Evolutionary conservation across 805 yeast genomes (phyloP), one percentile per base, ranked within the genome.

Genomic region (Zygosaccharomyces kombuchaensis): DNA sequence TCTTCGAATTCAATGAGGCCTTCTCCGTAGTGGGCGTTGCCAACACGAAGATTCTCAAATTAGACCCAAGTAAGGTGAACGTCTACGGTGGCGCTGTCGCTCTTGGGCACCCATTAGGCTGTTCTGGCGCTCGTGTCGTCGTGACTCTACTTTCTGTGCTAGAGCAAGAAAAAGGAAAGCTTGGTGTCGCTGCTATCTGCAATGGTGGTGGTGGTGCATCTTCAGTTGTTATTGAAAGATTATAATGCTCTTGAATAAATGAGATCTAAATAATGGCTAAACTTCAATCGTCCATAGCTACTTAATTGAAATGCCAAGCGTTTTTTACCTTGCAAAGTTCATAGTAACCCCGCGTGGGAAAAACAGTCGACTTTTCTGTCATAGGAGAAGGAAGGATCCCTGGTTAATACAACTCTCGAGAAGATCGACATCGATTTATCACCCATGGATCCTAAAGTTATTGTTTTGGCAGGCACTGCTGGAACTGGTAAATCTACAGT

Each of bases 131-230:
- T 38, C 80, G 97, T 76, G 78, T 93, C 60, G 80, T 93, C 47
- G 90, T 87, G 55, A 93, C 99, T 23, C 77, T 93, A 68, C 60
- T 81, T 48, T 78, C 88, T 40, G 89, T 90, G 13, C 78, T 93
- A 63, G 55, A 69, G 31, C 96, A 91, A 73, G 98, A 93, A 75
- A 70, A 70, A 45, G 95, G 91, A 58, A 87, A 84, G 72, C 68
- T 82, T 57, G 99, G 99, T 67, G 88, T 81, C 56, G 97, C 96
- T 60, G 96, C 88, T 67, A 84, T 93, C 65, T 93, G 99, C 78
- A 93, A 93, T 69, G 99, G 99, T 75, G 99, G 99, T 62, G 99
- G 99, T 67, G 99, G 99, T 66, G 98, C 97, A 40, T 84, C 96
- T 46, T 83, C 98, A 21, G 74, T 93, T 60, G 87, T 93, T 51